These are phyloP conservation scores for Diaporthe sp. DNA, from an alignment of 2,329 filamentous ascomycete species.

Conservation along the genomic window DNA sequence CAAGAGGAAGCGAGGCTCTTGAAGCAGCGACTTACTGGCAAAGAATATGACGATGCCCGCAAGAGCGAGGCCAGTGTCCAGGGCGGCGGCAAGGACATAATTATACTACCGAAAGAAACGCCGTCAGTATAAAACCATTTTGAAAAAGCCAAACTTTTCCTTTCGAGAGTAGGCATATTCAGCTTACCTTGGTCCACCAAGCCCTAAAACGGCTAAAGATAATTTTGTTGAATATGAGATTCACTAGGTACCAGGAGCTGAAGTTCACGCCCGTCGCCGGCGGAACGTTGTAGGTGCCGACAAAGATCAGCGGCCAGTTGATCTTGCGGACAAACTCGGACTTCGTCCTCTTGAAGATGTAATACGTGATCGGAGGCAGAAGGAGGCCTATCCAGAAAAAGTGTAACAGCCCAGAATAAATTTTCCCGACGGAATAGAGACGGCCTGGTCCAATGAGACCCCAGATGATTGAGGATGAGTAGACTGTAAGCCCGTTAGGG, in stretches of 20 bases:
- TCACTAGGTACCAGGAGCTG: constrained; percentile 58
- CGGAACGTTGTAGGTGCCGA: constrained; percentile 55
- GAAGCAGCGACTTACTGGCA: constrained; percentile 41
- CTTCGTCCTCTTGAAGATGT: constrained; percentile 54
- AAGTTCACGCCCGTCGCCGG: constrained; percentile 55
- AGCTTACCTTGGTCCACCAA: constrained; percentile 55
- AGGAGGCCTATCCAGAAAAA: constrained; percentile 65
- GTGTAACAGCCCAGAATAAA: constrained; percentile 62
- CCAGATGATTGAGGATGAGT: constrained; percentile 64
- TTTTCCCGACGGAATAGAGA: constrained; percentile 61
- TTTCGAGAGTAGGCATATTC: not conserved
- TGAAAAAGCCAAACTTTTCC: not conserved
- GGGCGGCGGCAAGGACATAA: constrained; percentile 52
- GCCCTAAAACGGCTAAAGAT: constrained; percentile 57
- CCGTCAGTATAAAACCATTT: not conserved
- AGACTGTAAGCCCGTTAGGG: constrained; percentile 62
- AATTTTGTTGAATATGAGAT: constrained; percentile 60
- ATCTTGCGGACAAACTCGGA: constrained; percentile 53
- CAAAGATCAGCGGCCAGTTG: constrained; percentile 54
- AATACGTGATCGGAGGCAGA: constrained; percentile 58
- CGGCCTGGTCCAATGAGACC: constrained; percentile 65
- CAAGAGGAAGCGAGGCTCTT: no score
- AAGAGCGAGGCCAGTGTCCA: constrained; percentile 51
- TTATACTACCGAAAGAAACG: constrained; percentile 52
- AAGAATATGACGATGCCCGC: constrained; percentile 54